phyloP scores from a whole-genome alignment of 768 basidiomycete species.

The Mrakia hoshinonis region DNA sequence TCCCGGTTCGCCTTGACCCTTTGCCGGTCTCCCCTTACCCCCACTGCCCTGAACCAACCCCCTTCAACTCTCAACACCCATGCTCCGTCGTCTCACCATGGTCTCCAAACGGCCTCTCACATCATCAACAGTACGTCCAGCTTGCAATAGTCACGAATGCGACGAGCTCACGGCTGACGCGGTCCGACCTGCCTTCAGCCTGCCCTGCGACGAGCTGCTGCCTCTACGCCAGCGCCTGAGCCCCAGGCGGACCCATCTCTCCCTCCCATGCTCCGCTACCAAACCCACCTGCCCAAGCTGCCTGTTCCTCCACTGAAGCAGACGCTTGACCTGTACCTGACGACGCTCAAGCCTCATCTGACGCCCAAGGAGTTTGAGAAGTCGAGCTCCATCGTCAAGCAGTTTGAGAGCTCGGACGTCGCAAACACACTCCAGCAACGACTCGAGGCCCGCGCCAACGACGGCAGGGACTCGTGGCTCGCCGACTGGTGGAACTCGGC shows the following conservation, averaged over 20 bases:
- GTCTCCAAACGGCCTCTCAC: constrained; percentile 13
- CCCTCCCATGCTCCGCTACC: constrained; percentile 37
- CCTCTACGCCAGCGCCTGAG: background rate
- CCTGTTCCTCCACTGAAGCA: constrained; percentile 77
- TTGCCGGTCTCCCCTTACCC: background rate
- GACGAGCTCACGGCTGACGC: background rate
- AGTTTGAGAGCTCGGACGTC: constrained; percentile 62
- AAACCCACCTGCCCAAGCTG: constrained; percentile 57
- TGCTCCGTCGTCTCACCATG: constrained; percentile 1
- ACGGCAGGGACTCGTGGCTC: constrained; percentile 67
- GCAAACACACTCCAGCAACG: constrained; percentile 67
- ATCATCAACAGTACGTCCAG: background rate
- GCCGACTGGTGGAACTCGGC: constrained; percentile 96
- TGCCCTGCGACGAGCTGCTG: background rate
- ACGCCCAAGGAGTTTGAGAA: constrained; percentile 54
- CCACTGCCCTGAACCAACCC: background rate
- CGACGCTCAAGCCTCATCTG: constrained; percentile 69
- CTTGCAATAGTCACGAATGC: background rate
- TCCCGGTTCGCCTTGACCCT: too few relatives aligned
- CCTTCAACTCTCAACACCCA: background rate
- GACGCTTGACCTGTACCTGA: constrained; percentile 80
- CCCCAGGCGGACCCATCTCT: constrained; percentile 25
- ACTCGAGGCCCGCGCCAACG: constrained; percentile 60
- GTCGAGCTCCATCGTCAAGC: constrained; percentile 54
- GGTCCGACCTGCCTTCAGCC: background rate